phyloP scores from a whole-genome alignment of 495 filamentous ascomycete species.

The Bathelium albidoporum region DNA sequence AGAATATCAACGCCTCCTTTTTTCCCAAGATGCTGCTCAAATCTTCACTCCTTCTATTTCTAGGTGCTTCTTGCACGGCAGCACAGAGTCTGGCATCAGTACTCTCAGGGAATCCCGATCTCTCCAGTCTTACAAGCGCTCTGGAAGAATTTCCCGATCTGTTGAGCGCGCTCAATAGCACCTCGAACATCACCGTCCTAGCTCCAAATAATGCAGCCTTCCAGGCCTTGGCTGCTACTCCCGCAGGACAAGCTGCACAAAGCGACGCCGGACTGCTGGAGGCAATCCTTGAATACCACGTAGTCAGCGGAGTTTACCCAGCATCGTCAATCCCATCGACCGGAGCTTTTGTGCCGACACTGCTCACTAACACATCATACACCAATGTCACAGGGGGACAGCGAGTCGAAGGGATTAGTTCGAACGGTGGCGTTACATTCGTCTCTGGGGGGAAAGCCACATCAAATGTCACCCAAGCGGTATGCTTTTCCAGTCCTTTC shows the following conservation, averaged over 20 bases:
- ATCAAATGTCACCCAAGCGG: conserved; percentile 26
- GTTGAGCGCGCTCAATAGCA: conserved; percentile 29
- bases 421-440: conserved; percentile 25
- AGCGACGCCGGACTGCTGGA: conserved; percentile 28
- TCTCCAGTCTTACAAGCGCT: conserved; percentile 38
- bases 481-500: conserved; percentile 12
- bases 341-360: conserved; percentile 45
- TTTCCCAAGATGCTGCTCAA: no score
- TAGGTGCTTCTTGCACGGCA: not conserved
- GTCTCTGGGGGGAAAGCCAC: conserved; percentile 28
- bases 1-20: no score
- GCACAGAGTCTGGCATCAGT: conserved; percentile 27
- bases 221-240: conserved; percentile 27
- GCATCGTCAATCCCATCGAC: conserved; percentile 33
- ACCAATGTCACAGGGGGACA: conserved; percentile 41
- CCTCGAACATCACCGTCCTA: conserved; percentile 52
- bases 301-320: conserved; percentile 45
- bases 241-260: conserved; percentile 20
- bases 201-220: conserved; percentile 56
- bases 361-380: conserved; percentile 41
- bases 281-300: conserved; percentile 53
- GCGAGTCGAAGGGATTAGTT: conserved; percentile 30
- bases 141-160: conserved; percentile 35
- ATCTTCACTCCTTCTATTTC: no score
- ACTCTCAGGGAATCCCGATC: conserved; percentile 28